Evolutionary conservation across 306 rosid species (phyloP).

Genomic region (Ochetophila trinervis): DNA sequence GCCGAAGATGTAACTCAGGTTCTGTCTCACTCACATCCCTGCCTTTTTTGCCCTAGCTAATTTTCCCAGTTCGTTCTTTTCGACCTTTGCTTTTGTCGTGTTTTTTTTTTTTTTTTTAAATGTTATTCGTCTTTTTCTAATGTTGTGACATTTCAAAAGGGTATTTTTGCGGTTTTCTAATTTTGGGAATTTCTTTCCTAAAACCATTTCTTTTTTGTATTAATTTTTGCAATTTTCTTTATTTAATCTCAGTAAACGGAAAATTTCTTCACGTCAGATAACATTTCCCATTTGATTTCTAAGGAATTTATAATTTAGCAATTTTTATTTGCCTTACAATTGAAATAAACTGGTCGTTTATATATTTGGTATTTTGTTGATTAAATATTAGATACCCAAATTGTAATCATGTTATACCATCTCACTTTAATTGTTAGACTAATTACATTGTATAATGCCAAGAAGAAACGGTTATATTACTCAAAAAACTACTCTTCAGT

Average conservation of each 20-base stretch:
- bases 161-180: neutral
- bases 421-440: too few relatives aligned
- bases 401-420: neutral
- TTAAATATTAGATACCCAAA: neutral
- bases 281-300: too few relatives aligned
- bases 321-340: too few relatives aligned
- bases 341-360: too few relatives aligned
- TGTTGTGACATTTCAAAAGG: neutral
- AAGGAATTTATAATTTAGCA: too few relatives aligned
- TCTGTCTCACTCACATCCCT: neutral
- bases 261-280: too few relatives aligned
- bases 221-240: neutral
- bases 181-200: too few relatives aligned
- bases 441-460: too few relatives aligned
- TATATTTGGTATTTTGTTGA: neutral
- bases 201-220: too few relatives aligned
- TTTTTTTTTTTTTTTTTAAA: neutral
- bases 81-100: neutral
- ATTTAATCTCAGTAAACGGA: neutral
- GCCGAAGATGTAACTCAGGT: conserved; percentile 97
- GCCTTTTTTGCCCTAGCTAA: neutral
- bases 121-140: neutral
- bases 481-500: too few relatives aligned
- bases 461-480: too few relatives aligned
- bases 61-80: neutral